Base-by-base conservation (phyloP, 768 basidiomycete species). In the Hydnomerulius pinastri region DNA sequence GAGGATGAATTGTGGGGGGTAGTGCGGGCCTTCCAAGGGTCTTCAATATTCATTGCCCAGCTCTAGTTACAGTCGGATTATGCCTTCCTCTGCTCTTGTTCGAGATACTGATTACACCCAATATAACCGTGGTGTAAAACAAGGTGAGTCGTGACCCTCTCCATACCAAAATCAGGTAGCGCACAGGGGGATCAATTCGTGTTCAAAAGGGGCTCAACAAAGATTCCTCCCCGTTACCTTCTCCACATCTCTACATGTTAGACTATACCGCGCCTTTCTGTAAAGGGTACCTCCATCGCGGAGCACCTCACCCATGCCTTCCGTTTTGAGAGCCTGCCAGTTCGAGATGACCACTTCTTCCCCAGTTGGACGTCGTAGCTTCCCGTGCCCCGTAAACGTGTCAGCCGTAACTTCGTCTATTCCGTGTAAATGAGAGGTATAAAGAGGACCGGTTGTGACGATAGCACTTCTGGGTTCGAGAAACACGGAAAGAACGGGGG, bases 391-490 rank as follows among this genome's bases (percentile, higher is more conserved):
- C 44, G 77, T 60, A 35, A 67, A 57, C 10, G 53, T 58, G 64
- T 93, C 91, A 47, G 75, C 73, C 23, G 66, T 69, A 24, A 75
- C 58, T 15, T 75, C 80, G 45, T 83, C 75, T 57, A 94, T 95
- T n/a, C 91, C 91, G 60, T 96, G 95, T 46, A 96, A 71, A 62
- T 86, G 81, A 0, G 77, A 71, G 0, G 77, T 74, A 66, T 97
- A 98, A 56, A 94, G 73, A 13, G 75, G 69, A 2, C 76, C 76
- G 18, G 75, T 80, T 17, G 93, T 88, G 58, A 98, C 81, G 57
- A 97, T 74, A 23, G 91, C 80, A 56, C 92, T 93, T 39, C 94
- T 82, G 39, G 89, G 88, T 62, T 97, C 90, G 53, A 98, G 77
- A 20, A 95, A 73, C 11, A 96, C 64, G 4, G 89, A 86, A 18